Evolutionary conservation across 2,329 filamentous ascomycete genomes (phyloP).

Genomic region (Colletotrichum theobromicola): DNA sequence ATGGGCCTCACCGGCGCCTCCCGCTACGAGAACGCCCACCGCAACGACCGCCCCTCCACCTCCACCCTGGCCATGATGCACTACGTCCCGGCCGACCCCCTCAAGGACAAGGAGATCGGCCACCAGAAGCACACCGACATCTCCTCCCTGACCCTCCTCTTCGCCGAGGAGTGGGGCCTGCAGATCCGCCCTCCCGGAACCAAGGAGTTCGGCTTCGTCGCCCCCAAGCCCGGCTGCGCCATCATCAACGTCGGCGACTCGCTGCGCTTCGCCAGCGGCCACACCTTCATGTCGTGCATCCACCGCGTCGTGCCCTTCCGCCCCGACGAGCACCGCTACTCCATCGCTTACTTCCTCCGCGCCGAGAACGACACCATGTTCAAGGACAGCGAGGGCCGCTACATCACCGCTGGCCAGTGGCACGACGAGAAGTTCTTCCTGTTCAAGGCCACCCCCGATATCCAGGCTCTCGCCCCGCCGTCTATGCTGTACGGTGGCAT

Average conservation of each 20-base stretch:
- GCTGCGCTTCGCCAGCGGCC: constrained; percentile 58
- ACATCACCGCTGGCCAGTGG: constrained; percentile 58
- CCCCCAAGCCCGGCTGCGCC: constrained; percentile 54
- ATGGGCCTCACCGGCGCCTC: constrained; percentile 48
- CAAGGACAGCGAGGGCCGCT: constrained; percentile 57
- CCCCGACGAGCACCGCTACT: constrained; percentile 50
- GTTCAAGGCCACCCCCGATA: constrained; percentile 17
- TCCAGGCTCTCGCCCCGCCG: constrained; percentile 51
- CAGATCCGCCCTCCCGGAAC: constrained; percentile 55
- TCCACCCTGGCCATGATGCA: constrained; percentile 61
- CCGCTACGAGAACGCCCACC: constrained; percentile 56
- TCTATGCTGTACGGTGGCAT: constrained; percentile 57
- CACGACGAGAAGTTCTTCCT: constrained; percentile 52
- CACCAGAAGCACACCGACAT: constrained; percentile 65
- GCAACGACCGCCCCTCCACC: constrained; percentile 53
- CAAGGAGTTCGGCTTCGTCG: constrained; percentile 58
- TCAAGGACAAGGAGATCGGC: constrained; percentile 46
- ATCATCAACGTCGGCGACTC: constrained; percentile 66
- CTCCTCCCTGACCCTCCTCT: constrained; percentile 59
- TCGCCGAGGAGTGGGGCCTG: constrained; percentile 61
- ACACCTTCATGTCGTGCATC: constrained; percentile 61
- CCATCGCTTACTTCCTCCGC: constrained; percentile 63
- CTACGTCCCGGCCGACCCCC: constrained; percentile 52
- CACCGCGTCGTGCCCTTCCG: constrained; percentile 61
- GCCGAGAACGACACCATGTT: constrained; percentile 63